These are phyloP conservation scores for Polymyxa betae DNA, from an alignment of 208 protist species.

Conservation along the genomic window DNA sequence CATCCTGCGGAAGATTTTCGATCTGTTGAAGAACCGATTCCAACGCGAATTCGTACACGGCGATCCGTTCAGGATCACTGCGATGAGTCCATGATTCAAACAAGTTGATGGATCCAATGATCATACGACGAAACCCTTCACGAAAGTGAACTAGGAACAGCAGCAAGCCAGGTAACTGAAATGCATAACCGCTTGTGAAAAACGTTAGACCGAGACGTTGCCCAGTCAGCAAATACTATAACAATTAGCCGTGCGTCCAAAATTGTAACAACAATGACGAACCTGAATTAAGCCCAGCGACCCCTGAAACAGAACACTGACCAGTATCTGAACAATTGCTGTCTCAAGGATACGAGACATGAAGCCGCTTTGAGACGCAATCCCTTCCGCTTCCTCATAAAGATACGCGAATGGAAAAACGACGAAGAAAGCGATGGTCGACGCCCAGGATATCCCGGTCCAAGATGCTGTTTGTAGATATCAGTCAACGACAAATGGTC, in stretches of 20 bases:
- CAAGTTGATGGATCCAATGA: not conserved
- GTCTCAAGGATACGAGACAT: constrained; percentile 30
- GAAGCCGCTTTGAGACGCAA: constrained; percentile 21
- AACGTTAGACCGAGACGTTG: not conserved
- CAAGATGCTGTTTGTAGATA: not conserved
- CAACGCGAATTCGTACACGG: constrained; percentile 45
- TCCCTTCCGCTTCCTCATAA: constrained; percentile 48
- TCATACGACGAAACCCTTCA: not conserved
- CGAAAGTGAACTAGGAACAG: constrained; percentile 3
- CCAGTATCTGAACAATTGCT: not conserved
- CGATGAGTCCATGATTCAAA: not conserved
- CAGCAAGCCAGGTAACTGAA: constrained; percentile 23
- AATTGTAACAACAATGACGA: not conserved
- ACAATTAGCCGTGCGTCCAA: not conserved
- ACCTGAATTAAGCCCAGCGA: not conserved
- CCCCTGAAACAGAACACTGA: constrained; percentile 26
- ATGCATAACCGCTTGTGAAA: constrained; percentile 37
- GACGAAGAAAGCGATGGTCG: constrained; percentile 51
- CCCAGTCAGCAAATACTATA: constrained; percentile 21
- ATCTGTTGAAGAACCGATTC: constrained; percentile 11
- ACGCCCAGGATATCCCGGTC: constrained; percentile 41
- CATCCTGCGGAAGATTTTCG: not conserved
- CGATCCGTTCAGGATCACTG: not conserved
- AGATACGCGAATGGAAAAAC: constrained; percentile 43
- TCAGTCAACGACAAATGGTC: not conserved